Evolutionary conservation across 2,329 filamentous ascomycete genomes (phyloP).

Genomic region (Fusarium tricinctum): DNA sequence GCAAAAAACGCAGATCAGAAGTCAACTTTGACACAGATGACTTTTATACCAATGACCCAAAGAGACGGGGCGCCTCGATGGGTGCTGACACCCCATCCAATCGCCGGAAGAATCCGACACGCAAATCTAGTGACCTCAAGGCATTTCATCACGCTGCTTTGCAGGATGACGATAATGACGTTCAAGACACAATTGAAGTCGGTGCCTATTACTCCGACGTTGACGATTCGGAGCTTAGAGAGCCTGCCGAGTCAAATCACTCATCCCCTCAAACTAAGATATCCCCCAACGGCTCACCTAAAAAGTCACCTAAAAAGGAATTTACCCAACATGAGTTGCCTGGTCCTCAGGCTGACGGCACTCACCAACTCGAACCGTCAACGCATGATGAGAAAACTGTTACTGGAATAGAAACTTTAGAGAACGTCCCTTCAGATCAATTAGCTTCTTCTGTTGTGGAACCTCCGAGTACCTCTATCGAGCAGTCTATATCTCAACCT

Average conservation of each 20-base stretch:
- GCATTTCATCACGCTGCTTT: slow-evolving; percentile 51
- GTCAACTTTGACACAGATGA: slow-evolving; percentile 55
- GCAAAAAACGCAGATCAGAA: slow-evolving; percentile 56
- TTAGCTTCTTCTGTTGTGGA: slow-evolving; percentile 30
- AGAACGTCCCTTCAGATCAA: slow-evolving; percentile 17
- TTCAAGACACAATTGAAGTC: slow-evolving; percentile 71
- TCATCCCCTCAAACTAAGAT: slow-evolving; percentile 50
- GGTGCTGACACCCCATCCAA: slow-evolving; percentile 55
- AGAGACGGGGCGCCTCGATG: slow-evolving; percentile 57
- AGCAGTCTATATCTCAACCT: slow-evolving; percentile 35
- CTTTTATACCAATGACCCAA: slow-evolving; percentile 48
- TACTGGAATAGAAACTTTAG: slow-evolving; percentile 20
- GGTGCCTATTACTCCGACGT: slow-evolving; percentile 58
- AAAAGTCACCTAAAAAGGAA: slow-evolving; percentile 26
- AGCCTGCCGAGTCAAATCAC: slow-evolving; percentile 46
- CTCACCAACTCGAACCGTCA: slow-evolving; percentile 7
- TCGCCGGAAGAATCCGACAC: slow-evolving; percentile 58
- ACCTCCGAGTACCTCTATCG: slow-evolving; percentile 32
- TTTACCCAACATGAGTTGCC: slow-evolving; percentile 31
- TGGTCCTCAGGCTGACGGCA: slow-evolving; percentile 23
- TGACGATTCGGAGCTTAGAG: slow-evolving; percentile 51
- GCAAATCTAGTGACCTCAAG: slow-evolving; percentile 55
- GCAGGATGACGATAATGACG: slow-evolving; percentile 61
- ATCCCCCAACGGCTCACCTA: slow-evolving; percentile 35
- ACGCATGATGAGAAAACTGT: slow-evolving; percentile 12